Percentiles rank a stretch among this genome's conserved stretches.
phyloP scores from a whole-genome alignment of 2,329 filamentous ascomycete species.

The Botrytis byssoidea region DNA sequence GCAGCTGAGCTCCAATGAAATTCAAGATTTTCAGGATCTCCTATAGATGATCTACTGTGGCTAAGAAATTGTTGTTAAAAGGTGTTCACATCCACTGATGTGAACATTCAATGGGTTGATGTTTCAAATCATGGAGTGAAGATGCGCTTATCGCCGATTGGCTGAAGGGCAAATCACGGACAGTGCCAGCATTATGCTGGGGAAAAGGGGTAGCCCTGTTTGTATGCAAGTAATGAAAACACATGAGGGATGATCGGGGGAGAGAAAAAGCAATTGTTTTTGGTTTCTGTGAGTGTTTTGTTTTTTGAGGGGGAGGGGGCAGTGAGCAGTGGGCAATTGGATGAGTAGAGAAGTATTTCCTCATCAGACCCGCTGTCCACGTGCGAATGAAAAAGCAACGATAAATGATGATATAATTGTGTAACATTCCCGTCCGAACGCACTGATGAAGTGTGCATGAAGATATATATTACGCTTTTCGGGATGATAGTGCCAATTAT shows the following conservation, averaged over 20 bases:
- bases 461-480: background rate
- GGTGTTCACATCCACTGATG: background rate
- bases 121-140: background rate
- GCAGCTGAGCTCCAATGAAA: background rate
- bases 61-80: background rate
- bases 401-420: background rate
- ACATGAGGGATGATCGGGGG: background rate
- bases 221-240: background rate
- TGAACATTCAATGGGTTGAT: background rate
- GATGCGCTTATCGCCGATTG: background rate
- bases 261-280: background rate
- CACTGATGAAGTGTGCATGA: slow-evolving; percentile 4
- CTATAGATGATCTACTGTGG: background rate
- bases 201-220: background rate
- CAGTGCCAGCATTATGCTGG: background rate
- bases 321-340: background rate
- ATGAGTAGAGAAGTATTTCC: background rate
- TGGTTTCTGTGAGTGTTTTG: background rate
- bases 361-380: background rate
- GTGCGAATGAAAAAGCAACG: background rate
- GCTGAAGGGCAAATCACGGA: background rate
- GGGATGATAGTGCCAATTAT: background rate
- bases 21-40: background rate
- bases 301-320: background rate
- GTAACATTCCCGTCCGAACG: background rate